These are phyloP conservation scores for Melastoma candidum DNA, from an alignment of 441 rosid species.

Conservation along the genomic window DNA sequence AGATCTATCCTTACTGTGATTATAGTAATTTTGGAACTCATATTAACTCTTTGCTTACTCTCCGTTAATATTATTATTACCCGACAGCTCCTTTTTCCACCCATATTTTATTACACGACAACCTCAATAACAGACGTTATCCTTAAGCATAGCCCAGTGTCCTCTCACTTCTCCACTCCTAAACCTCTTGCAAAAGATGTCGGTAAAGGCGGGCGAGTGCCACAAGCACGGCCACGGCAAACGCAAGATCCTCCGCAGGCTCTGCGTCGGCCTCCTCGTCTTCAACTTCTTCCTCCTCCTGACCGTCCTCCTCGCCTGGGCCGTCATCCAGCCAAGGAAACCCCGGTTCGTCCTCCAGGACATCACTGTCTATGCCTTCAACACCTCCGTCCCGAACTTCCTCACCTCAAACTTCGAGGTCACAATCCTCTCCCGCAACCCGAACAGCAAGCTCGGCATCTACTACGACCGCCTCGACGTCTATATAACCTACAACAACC, in stretches of 20 bases:
- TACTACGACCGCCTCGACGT: slow-evolving; percentile 75
- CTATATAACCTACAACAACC: slow-evolving; percentile 60
- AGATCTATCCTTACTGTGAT: too few relatives aligned
- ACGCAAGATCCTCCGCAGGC: slow-evolving; percentile 19
- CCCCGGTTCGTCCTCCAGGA: slow-evolving; percentile 83
- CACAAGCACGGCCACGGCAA: slow-evolving; percentile 30
- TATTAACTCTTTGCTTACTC: too few relatives aligned
- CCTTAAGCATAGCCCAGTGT: too few relatives aligned
- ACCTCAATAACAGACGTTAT: too few relatives aligned
- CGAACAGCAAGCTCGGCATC: slow-evolving; percentile 62
- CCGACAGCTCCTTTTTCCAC: too few relatives aligned
- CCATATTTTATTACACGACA: too few relatives aligned
- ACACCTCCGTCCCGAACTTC: slow-evolving; percentile 49
- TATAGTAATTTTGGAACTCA: too few relatives aligned
- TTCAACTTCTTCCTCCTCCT: slow-evolving; percentile 41
- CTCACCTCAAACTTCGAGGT: slow-evolving; percentile 71
- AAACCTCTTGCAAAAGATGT: slow-evolving; percentile 23
- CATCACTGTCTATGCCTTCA: slow-evolving; percentile 78
- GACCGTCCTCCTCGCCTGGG: slow-evolving; percentile 62
- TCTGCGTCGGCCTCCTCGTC: slow-evolving; percentile 31
- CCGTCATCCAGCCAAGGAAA: slow-evolving; percentile 59
- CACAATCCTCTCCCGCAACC: slow-evolving; percentile 73
- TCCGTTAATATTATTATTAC: too few relatives aligned
- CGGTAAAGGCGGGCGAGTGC: slow-evolving; percentile 24
- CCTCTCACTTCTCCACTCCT: neutral